These are phyloP conservation scores for Diutina scorzettiae DNA, from an alignment of 1,139 yeast genomes.

Conservation along the genomic window DNA sequence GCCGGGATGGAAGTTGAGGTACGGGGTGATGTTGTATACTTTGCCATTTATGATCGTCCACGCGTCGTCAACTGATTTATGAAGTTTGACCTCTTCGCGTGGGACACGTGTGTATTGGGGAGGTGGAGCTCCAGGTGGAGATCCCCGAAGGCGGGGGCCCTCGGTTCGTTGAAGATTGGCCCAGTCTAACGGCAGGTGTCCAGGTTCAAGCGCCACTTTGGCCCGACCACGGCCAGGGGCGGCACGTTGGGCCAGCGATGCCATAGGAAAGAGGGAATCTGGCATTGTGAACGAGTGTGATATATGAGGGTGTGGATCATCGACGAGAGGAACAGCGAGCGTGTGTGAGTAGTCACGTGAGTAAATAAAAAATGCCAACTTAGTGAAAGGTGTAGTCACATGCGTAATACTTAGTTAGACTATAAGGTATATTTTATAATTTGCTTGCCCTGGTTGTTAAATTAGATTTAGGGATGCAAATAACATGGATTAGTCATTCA, in stretches of 20 bases:
- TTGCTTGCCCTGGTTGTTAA: too few species aligned
- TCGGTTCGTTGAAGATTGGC: slow-evolving; percentile 39
- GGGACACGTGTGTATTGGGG: slow-evolving; percentile 40
- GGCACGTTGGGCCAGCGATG: slow-evolving; percentile 10
- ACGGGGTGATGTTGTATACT: slow-evolving; percentile 77
- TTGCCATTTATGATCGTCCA: slow-evolving; percentile 80
- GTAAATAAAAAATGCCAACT: too few species aligned
- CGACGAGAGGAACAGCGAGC: too few species aligned
- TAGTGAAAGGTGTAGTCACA: too few species aligned
- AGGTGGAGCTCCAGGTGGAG: slow-evolving; percentile 28
- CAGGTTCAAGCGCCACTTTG: slow-evolving; percentile 61
- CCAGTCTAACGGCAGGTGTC: slow-evolving; percentile 86
- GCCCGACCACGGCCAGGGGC: slow-evolving; percentile 7
- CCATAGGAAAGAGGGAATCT: slow-evolving; percentile 9
- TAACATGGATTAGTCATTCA: too few species aligned
- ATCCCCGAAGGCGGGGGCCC: slow-evolving; percentile 26
- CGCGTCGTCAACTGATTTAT: slow-evolving; percentile 50
- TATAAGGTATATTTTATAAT: too few species aligned
- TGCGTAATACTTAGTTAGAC: too few species aligned
- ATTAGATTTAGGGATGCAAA: too few species aligned
- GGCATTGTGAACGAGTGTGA: neutral
- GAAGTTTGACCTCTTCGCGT: slow-evolving; percentile 47
- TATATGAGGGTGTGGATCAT: too few species aligned
- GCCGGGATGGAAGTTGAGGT: slow-evolving; percentile 85
- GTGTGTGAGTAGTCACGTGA: too few species aligned